Evolutionary conservation across 23 red algal genomes (phyloP), one percentile per base, ranked within the genome.

Genomic region (Gracilaria domingensis): DNA sequence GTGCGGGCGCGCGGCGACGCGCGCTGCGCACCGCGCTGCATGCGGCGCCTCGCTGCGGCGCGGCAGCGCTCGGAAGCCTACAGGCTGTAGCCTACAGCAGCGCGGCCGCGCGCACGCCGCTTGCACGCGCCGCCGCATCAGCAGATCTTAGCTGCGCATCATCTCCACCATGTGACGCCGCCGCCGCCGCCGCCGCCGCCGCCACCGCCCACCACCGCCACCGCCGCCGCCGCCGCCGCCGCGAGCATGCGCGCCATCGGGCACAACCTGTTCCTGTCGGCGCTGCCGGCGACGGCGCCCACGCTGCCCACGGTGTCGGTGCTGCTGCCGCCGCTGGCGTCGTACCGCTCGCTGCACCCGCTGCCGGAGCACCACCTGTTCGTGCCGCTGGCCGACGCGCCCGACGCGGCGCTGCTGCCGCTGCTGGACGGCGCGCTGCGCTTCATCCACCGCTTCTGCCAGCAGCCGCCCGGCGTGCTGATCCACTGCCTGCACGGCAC

Each of bases 401-500:
- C 81, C 3, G 59, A 85, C 60, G 59, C 81, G 21, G 29, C 81
- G 28, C 60, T 85, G 11, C 39, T 85, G 40, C 65, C 60, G 35
- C 28, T 14, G 36, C 81, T 85, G 54, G 51, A 55, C 59, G 6
- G 26, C 17, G 37, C 81, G 40, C 60, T 85, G 59, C 81, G 59
- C 29, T 85, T 85, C 65, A 47, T 85, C 18, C 60, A 85, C 60
- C 81, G 65, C 34, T 33, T 44, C 42, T 8, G 30, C 34, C 81
- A 85, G 29, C 58, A 61, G 20, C 34, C 55, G 42, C 28, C 33
- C 37, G 59, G 55, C 81, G 55, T 85, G 29, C 58, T 85, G 12
- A 70, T 85, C 23, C 81, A 85, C 57, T 49, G 81, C 65, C 6
- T 71, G 25, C 81, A 49, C 60, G 81, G 81, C 16, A 70, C 58